A percentile compares a stretch with the other conserved stretches of the same genome.
phyloP scores from a whole-genome alignment of 1,284 basidiomycete species.

The Sanghuangporus baumii region DNA sequence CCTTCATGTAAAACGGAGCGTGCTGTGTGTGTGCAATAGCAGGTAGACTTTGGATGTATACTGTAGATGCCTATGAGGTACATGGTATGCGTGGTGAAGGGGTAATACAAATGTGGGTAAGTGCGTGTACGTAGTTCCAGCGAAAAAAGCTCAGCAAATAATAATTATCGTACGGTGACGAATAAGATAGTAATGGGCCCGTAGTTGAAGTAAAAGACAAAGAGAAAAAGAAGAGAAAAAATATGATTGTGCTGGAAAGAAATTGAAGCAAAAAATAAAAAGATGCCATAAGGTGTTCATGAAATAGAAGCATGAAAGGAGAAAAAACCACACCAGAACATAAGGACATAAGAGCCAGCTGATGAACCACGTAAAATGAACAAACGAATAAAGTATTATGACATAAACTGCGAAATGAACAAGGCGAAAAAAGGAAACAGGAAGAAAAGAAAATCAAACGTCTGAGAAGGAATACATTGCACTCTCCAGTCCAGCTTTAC shows the following conservation, averaged over 20 bases:
- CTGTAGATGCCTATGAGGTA: neutral
- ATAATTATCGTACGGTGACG: conserved; percentile 11
- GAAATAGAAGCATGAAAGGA: neutral
- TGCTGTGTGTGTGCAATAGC: too few relatives aligned
- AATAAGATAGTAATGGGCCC: conserved; percentile 2
- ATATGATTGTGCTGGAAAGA: neutral
- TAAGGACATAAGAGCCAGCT: neutral
- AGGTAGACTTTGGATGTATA: neutral
- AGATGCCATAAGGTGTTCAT: neutral
- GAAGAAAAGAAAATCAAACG: neutral
- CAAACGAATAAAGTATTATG: neutral
- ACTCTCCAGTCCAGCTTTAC: conserved; percentile 86
- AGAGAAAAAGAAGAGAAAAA: neutral
- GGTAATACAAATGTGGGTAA: neutral
- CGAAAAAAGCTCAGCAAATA: neutral
- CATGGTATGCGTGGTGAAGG: neutral
- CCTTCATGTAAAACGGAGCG: too few relatives aligned
- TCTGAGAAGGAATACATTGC: conserved; percentile 12
- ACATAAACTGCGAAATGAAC: neutral
- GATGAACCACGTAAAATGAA: neutral
- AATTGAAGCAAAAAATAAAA: neutral
- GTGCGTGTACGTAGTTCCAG: neutral
- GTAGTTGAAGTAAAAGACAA: neutral
- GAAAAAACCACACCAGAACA: neutral
- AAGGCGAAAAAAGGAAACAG: neutral